Percentiles rank a stretch among this genome's conserved stretches.
phyloP scores from a whole-genome alignment of 2,329 filamentous ascomycete genomes.

The Ceratocystiopsis sp. region DNA sequence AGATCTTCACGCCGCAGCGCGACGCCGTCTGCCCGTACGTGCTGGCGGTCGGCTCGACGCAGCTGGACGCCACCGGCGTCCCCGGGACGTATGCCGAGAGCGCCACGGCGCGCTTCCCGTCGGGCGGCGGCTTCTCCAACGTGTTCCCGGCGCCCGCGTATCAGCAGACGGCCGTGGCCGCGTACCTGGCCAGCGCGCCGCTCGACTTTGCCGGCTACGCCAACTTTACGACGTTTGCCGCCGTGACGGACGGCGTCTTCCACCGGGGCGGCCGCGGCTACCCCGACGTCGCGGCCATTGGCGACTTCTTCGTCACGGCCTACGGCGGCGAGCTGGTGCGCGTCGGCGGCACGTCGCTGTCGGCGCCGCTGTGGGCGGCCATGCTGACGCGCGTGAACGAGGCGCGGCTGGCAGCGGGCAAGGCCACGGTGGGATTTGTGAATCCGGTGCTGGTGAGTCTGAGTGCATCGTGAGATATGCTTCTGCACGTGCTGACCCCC shows the following conservation, averaged over 20 bases:
- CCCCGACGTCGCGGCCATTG: slow-evolving; percentile 12
- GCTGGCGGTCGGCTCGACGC: slow-evolving; percentile 34
- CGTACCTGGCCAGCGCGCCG: slow-evolving; percentile 17
- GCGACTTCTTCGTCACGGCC: slow-evolving; percentile 21
- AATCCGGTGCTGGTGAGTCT: slow-evolving; percentile 13
- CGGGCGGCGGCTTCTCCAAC: slow-evolving; percentile 29
- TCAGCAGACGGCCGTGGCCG: slow-evolving; percentile 15
- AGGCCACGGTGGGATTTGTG: slow-evolving; percentile 20
- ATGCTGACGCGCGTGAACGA: slow-evolving; percentile 48
- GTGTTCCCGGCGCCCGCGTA: slow-evolving; percentile 26
- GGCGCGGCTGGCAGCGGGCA: slow-evolving; percentile 32
- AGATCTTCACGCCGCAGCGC: slow-evolving; percentile 29
- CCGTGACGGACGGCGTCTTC: too few relatives aligned
- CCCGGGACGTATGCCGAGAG: slow-evolving; percentile 25
- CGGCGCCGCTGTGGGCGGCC: slow-evolving; percentile 39
- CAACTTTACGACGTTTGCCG: slow-evolving; percentile 14
- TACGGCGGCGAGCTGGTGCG: slow-evolving; percentile 19
- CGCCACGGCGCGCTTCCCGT: slow-evolving; percentile 25
- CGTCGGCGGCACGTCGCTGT: slow-evolving; percentile 30
- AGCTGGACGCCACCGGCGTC: slow-evolving; percentile 21
- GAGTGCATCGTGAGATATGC: too few relatives aligned
- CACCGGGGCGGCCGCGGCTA: slow-evolving; percentile 17
- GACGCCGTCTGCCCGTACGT: slow-evolving; percentile 30
- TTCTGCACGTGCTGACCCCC: too few relatives aligned
- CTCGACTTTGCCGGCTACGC: slow-evolving; percentile 22